These are phyloP conservation scores for Apiospora koreana DNA, from an alignment of 2,329 filamentous ascomycete genomes.

Conservation along the genomic window DNA sequence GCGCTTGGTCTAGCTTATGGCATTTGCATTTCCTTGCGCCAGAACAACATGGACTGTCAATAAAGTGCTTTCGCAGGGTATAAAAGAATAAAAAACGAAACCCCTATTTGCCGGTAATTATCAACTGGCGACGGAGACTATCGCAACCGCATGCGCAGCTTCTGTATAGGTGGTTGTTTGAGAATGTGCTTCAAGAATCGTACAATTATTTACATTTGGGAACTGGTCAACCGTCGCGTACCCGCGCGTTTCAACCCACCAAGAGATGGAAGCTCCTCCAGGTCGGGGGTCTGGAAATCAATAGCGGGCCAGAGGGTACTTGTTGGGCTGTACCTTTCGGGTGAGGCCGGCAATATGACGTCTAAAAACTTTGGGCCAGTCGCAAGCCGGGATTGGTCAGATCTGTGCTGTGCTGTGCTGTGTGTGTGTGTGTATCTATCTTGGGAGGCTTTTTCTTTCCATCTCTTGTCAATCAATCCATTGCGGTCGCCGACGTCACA, in stretches of 20 bases:
- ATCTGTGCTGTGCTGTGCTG: neutral
- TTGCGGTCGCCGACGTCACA: slow-evolving; percentile 5
- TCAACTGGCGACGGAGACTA: neutral
- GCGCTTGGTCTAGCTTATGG: neutral
- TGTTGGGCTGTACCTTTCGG: neutral
- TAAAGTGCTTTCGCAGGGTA: neutral
- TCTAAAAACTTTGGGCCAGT: neutral
- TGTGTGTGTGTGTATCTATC: too few relatives aligned
- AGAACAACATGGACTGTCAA: neutral
- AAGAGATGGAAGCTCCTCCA: neutral
- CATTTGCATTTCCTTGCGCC: neutral
- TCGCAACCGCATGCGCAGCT: neutral
- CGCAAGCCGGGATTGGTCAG: neutral
- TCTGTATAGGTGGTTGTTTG: neutral
- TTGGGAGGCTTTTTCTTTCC: neutral
- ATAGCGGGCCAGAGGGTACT: neutral
- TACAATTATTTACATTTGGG: slow-evolving; percentile 5
- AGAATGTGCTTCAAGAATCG: neutral
- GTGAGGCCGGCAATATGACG: neutral
- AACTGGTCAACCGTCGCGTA: slow-evolving; percentile 5
- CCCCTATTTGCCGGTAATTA: neutral
- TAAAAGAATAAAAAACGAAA: neutral
- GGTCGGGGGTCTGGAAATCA: slow-evolving; percentile 2
- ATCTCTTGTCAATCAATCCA: neutral
- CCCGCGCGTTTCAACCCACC: neutral